These are phyloP conservation scores for Plasmopara halstedii DNA, from an alignment of 352 stramenopile genomes.

Conservation along the genomic window DNA sequence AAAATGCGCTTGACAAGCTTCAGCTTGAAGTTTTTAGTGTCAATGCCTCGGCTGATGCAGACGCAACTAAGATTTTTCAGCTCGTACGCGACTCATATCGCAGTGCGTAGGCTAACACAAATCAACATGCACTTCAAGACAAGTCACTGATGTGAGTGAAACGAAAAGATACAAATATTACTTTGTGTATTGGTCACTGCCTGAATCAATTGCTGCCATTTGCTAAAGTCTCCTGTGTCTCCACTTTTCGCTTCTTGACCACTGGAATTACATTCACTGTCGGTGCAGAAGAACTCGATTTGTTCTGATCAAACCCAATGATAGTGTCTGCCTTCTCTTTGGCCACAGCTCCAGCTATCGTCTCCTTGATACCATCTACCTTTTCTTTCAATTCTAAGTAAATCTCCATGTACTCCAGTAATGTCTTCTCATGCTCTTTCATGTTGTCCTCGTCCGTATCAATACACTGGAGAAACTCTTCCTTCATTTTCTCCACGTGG, in stretches of 20 bases:
- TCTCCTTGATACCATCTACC: constrained; percentile 71
- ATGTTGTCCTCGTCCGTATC: constrained; percentile 20
- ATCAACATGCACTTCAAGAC: constrained; percentile 2
- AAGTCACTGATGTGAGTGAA: constrained; percentile 6
- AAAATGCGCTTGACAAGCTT: constrained; percentile 45
- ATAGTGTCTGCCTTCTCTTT: constrained; percentile 43
- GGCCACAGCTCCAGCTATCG: constrained; percentile 15
- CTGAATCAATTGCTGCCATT: constrained; percentile 12
- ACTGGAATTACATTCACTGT: constrained; percentile 66
- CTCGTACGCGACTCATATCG: constrained; percentile 63
- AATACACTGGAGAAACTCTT: constrained; percentile 51
- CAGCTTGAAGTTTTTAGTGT: constrained; percentile 44
- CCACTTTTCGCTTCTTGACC: constrained; percentile 58
- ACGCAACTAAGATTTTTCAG: constrained; percentile 71
- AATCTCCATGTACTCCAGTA: constrained; percentile 81
- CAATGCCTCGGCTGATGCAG: constrained; percentile 40
- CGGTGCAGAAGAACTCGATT: constrained; percentile 7
- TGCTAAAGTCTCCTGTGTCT: neutral
- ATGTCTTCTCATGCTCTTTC: constrained; percentile 27
- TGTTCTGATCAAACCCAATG: constrained; percentile 51
- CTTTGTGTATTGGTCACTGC: constrained; percentile 2
- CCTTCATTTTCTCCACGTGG: constrained; percentile 40
- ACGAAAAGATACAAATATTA: constrained; percentile 16
- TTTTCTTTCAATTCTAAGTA: constrained; percentile 84
- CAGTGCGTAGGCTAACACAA: constrained; percentile 18